Percentiles rank a stretch among this genome's conserved stretches.
phyloP scores from a whole-genome alignment of 495 filamentous ascomycete species.

The Thermochaetoides thermophila region DNA sequence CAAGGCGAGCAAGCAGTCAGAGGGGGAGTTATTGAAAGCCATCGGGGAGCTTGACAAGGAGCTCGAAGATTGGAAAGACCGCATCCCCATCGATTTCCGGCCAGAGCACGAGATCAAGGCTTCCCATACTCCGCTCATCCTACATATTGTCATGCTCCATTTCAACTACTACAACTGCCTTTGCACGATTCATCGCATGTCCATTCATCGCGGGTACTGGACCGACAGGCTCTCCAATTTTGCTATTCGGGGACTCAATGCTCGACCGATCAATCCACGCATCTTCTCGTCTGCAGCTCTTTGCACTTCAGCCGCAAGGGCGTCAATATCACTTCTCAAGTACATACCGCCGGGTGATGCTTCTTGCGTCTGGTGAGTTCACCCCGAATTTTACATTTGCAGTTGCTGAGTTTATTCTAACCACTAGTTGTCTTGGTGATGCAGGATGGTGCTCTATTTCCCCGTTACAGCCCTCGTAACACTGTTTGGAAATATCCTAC shows the following conservation, averaged over 20 bases:
- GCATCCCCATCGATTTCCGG: conserved; percentile 81
- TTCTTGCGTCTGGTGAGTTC: conserved; percentile 80
- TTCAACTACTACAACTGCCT: conserved; percentile 97
- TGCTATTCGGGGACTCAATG: conserved; percentile 85
- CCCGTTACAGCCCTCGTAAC: conserved; percentile 92
- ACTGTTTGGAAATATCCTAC: conserved; percentile 89
- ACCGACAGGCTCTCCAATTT: conserved; percentile 89
- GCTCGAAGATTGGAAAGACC: conserved; percentile 92
- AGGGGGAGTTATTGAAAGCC: conserved; percentile 85
- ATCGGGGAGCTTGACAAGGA: conserved; percentile 92
- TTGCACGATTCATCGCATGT: conserved; percentile 97
- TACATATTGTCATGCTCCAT: conserved; percentile 85
- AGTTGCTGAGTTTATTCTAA: conserved; percentile 5
- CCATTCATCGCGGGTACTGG: conserved; percentile 96
- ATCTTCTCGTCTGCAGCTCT: conserved; percentile 89
- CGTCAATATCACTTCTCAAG: conserved; percentile 84
- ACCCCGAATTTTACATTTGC: background rate
- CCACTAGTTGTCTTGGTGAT: conserved; percentile 3
- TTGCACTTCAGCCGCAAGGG: conserved; percentile 81
- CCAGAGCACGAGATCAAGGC: conserved; percentile 92
- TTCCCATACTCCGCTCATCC: conserved; percentile 71
- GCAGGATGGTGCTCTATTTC: conserved; percentile 90
- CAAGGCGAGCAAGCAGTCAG: conserved; percentile 79
- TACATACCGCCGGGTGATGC: conserved; percentile 94
- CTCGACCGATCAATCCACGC: conserved; percentile 76